These are phyloP conservation scores for Batkoa obscura DNA, from an alignment of 371 early-diverging fungal genomes.

Conservation along the genomic window DNA sequence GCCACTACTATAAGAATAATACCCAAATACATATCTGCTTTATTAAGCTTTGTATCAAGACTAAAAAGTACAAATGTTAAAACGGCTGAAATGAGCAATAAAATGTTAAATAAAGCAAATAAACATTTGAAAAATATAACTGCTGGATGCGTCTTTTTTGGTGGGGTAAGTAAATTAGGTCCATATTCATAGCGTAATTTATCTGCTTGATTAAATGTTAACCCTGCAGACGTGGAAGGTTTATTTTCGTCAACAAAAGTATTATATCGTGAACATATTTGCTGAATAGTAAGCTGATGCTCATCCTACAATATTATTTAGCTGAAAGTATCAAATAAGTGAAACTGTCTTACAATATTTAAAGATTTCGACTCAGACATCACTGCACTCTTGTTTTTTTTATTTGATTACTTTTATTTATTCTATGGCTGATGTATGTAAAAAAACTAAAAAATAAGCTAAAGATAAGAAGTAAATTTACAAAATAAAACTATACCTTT, in stretches of 20 bases:
- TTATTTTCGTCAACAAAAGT: constrained; percentile 29
- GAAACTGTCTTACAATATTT: no score
- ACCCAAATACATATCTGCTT: constrained; percentile 65
- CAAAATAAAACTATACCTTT: no score
- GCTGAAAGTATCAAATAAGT: no score
- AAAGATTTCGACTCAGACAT: no score
- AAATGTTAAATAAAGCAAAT: constrained; percentile 57
- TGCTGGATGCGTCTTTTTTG: constrained; percentile 50
- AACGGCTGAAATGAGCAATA: constrained; percentile 66
- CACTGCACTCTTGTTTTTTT: no score
- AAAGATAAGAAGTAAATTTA: no score
- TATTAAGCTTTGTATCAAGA: constrained; percentile 44
- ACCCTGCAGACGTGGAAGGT: no score
- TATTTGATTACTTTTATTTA: no score
- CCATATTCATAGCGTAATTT: no score
- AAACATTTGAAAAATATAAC: constrained; percentile 56
- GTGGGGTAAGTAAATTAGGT: constrained; percentile 68
- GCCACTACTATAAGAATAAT: constrained; percentile 72
- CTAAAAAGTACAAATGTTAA: constrained; percentile 51
- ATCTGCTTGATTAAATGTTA: no score
- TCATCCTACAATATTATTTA: constrained; percentile 18
- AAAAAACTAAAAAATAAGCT: no score
- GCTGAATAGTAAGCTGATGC: constrained; percentile 47
- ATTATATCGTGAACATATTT: constrained; percentile 33
- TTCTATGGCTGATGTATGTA: no score